Evolutionary conservation across 1,284 basidiomycete species (phyloP).

Genomic region (Phellopilus nigrolimitatus): DNA sequence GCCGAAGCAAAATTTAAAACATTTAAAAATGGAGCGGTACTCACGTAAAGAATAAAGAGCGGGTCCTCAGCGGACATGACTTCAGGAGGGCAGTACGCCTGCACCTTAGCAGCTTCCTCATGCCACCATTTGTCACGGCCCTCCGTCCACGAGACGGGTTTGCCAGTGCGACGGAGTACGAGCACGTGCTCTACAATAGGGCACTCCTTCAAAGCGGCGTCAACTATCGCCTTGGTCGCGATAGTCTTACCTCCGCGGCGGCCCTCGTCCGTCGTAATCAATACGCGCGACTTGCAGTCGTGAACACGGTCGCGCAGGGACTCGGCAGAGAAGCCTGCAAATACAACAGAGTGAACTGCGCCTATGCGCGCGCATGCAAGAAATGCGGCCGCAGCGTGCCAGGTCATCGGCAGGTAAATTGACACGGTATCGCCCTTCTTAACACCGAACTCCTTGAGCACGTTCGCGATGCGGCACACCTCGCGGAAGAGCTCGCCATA

Average conservation of each 20-base stretch:
- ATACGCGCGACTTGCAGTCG: constrained; percentile 86
- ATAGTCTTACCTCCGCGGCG: constrained; percentile 92
- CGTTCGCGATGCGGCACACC: constrained; percentile 88
- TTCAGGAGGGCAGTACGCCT: constrained; percentile 87
- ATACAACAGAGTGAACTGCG: constrained; percentile 97
- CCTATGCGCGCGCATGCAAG: constrained; percentile 97
- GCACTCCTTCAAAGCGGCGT: constrained; percentile 85
- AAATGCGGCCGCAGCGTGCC: constrained; percentile 94
- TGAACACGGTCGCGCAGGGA: constrained; percentile 89
- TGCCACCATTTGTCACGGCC: constrained; percentile 97
- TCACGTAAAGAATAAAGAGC: constrained; percentile 94
- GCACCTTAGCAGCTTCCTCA: constrained; percentile 81
- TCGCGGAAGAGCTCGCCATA: constrained; percentile 88
- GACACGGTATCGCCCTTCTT: constrained; percentile 96
- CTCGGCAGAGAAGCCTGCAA: constrained; percentile 98
- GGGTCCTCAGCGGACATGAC: constrained; percentile 90
- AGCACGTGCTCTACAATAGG: constrained; percentile 88
- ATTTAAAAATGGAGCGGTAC: constrained; percentile 28
- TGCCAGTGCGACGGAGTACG: constrained; percentile 88
- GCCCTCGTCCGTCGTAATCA: constrained; percentile 97
- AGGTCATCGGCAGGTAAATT: constrained; percentile 86
- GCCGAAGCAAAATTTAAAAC: constrained; percentile 6
- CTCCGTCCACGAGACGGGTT: constrained; percentile 74
- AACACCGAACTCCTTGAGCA: constrained; percentile 86
- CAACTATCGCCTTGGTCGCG: constrained; percentile 94